These are phyloP conservation scores for Botryosphaeria dothidea DNA, from an alignment of 2,329 filamentous ascomycete genomes.

Conservation along the genomic window DNA sequence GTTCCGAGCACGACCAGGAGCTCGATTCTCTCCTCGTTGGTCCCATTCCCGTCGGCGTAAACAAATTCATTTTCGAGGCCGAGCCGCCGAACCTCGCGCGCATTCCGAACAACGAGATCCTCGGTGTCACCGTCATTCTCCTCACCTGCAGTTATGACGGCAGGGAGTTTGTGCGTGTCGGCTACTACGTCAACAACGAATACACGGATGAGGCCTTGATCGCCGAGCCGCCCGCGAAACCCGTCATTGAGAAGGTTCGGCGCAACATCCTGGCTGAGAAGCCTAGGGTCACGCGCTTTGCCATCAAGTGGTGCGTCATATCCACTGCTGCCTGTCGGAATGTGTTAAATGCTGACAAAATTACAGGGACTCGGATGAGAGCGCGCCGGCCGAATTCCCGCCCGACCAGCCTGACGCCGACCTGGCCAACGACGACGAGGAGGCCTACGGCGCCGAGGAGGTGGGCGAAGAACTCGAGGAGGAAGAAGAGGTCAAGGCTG, in stretches of 20 bases:
- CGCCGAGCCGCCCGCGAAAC: slow-evolving; percentile 87
- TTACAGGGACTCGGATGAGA: slow-evolving; percentile 91
- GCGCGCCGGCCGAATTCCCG: slow-evolving; percentile 91
- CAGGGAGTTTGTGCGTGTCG: slow-evolving; percentile 94
- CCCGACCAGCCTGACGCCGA: slow-evolving; percentile 98
- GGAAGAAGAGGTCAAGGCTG: slow-evolving; percentile 36
- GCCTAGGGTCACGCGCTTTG: slow-evolving; percentile 93
- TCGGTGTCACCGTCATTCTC: slow-evolving; percentile 95
- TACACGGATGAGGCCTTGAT: slow-evolving; percentile 90
- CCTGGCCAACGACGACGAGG: slow-evolving; percentile 75
- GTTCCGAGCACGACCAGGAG: slow-evolving; percentile 96
- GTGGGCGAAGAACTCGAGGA: slow-evolving; percentile 67
- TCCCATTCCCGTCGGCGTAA: slow-evolving; percentile 95
- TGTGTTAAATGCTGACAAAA: not conserved
- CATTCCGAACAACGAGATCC: slow-evolving; percentile 92
- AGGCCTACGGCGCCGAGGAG: slow-evolving; percentile 89
- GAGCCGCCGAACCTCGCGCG: slow-evolving; percentile 85
- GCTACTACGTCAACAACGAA: slow-evolving; percentile 99
- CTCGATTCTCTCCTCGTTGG: slow-evolving; percentile 95
- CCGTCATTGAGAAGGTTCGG: slow-evolving; percentile 85
- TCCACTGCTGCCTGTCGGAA: not conserved
- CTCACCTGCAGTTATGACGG: slow-evolving; percentile 96
- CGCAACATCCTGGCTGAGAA: slow-evolving; percentile 96
- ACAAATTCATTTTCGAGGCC: slow-evolving; percentile 98
- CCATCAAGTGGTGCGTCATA: slow-evolving; percentile 86